Evolutionary conservation across 2,329 filamentous ascomycete species (phyloP).

Genomic region (Boeremia lycopersici): DNA sequence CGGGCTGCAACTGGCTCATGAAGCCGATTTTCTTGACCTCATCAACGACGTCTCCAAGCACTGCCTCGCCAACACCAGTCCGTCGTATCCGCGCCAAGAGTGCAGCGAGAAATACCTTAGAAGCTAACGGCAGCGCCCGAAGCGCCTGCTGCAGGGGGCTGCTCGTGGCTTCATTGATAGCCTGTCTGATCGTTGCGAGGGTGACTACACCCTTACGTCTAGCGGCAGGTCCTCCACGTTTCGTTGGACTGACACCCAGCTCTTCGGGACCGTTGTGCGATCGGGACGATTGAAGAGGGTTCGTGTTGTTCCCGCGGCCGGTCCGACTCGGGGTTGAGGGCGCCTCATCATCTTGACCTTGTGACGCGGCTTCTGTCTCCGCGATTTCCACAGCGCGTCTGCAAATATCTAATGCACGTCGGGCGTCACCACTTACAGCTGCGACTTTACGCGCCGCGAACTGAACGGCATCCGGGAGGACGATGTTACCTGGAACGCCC

Average conservation of each 20-base stretch:
- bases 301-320: conserved; percentile 45
- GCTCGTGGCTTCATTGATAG: conserved; percentile 92
- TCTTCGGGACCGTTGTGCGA: conserved; percentile 28
- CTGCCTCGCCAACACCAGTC: conserved; percentile 84
- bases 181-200: conserved; percentile 89
- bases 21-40: conserved; percentile 75
- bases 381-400: conserved; percentile 93
- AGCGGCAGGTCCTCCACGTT: conserved; percentile 27
- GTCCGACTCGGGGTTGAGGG: conserved; percentile 69
- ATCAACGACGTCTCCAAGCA: conserved; percentile 86
- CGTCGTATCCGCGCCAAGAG: conserved; percentile 78
- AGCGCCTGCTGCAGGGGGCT: conserved; percentile 91
- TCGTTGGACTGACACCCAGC: conserved; percentile 28
- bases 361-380: conserved; percentile 67
- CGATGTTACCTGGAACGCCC: conserved; percentile 85
- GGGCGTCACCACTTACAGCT: conserved; percentile 91
- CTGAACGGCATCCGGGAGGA: conserved; percentile 91
- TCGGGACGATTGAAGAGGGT: conserved; percentile 24
- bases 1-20: conserved; percentile 64
- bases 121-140: conserved; percentile 77
- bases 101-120: conserved; percentile 85
- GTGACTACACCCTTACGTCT: conserved; percentile 68
- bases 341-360: conserved; percentile 40
- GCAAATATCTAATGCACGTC: conserved; percentile 93
- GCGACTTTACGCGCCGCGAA: conserved; percentile 97